These are phyloP conservation scores for Chlorella sp. DNA, from an alignment of 139 green algal species.

Conservation along the genomic window DNA sequence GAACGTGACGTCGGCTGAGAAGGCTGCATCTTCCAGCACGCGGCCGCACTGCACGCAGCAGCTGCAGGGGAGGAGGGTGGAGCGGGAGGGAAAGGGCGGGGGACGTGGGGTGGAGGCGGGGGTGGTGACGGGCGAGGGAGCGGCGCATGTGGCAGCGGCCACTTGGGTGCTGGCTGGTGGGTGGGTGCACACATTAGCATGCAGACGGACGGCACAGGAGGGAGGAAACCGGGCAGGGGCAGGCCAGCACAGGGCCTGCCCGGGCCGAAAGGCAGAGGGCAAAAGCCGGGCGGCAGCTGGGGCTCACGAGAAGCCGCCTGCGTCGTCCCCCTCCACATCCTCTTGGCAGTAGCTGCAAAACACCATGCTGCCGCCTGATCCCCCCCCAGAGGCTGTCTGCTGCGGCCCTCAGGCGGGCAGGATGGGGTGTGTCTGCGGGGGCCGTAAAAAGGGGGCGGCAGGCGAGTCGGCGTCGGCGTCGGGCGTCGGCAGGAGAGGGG, in stretches of 20 bases:
- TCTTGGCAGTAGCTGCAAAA: conserved; percentile 53
- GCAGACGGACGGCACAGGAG: no score
- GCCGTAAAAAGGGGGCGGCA: no score
- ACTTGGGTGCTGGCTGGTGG: no score
- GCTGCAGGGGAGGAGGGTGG: conserved; percentile 32
- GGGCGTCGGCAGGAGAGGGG: no score
- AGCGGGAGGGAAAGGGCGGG: background rate
- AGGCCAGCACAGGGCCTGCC: background rate
- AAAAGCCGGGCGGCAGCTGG: background rate
- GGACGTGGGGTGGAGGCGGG: background rate
- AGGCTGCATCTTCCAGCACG: conserved; percentile 92
- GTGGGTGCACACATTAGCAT: no score
- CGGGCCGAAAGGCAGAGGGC: background rate
- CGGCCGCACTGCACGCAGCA: conserved; percentile 89
- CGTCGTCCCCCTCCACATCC: conserved; percentile 77
- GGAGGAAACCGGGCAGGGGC: no score
- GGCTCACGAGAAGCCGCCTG: conserved; percentile 79
- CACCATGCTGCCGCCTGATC: conserved; percentile 51
- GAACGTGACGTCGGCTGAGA: conserved; percentile 89
- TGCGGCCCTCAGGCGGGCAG: background rate
- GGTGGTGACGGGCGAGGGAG: background rate
- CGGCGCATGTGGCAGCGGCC: no score
- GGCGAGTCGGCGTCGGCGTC: no score
- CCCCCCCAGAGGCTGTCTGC: background rate
- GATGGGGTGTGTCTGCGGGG: no score